These are phyloP conservation scores for Paraphoma chrysanthemicola DNA, from an alignment of 2,329 filamentous ascomycete genomes.

Conservation along the genomic window DNA sequence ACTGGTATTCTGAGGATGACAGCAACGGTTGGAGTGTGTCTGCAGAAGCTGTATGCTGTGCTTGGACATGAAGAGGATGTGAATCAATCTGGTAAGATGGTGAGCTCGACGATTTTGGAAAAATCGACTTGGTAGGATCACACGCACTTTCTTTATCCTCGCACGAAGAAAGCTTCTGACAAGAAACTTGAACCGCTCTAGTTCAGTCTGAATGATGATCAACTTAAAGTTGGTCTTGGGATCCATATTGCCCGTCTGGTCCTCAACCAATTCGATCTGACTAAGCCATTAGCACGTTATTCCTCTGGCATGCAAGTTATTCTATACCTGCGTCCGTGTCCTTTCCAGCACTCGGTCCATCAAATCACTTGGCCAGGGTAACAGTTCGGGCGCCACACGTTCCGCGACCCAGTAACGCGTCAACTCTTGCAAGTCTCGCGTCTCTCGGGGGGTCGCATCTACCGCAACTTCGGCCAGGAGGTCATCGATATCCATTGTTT, in stretches of 20 bases:
- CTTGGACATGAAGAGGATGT: constrained; percentile 76
- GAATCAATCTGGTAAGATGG: constrained; percentile 69
- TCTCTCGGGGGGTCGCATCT: constrained; percentile 60
- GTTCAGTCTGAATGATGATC: constrained; percentile 94
- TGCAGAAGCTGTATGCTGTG: constrained; percentile 51
- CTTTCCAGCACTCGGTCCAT: constrained; percentile 81
- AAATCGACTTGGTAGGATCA: background rate
- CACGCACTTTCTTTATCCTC: constrained; percentile 79
- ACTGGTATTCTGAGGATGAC: constrained; percentile 78
- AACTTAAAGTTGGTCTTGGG: constrained; percentile 90
- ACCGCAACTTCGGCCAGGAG: constrained; percentile 59
- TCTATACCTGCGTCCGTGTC: constrained; percentile 46
- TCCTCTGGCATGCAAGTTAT: background rate
- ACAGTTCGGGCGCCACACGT: constrained; percentile 85
- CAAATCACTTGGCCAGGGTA: constrained; percentile 77
- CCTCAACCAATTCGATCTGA: constrained; percentile 58
- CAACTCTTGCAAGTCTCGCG: constrained; percentile 82
- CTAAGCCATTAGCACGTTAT: constrained; percentile 27
- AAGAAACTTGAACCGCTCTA: constrained; percentile 92
- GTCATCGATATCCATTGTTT: constrained; percentile 57
- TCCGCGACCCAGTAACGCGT: constrained; percentile 95
- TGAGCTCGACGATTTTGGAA: constrained; percentile 4
- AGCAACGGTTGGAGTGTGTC: constrained; percentile 62
- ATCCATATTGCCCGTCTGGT: constrained; percentile 82
- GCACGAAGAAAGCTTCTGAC: constrained; percentile 82